These are phyloP conservation scores for Sporothrix euskadiensis DNA, from an alignment of 2,329 filamentous ascomycete genomes.

Conservation along the genomic window DNA sequence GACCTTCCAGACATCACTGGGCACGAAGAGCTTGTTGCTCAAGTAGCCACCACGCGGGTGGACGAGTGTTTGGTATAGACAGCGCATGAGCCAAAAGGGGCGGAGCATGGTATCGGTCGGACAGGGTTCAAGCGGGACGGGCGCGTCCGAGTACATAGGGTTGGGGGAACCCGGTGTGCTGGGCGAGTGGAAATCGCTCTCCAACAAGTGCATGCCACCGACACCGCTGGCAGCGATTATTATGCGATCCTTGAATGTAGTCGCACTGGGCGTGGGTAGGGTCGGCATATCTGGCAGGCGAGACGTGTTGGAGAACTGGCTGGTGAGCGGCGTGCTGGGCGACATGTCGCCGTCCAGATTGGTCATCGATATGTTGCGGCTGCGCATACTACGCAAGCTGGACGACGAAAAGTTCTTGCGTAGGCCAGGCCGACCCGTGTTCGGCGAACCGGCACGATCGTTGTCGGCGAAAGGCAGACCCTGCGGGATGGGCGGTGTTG, in stretches of 20 bases:
- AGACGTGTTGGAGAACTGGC: slow-evolving; percentile 58
- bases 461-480: slow-evolving; percentile 37
- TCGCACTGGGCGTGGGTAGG: slow-evolving; percentile 66
- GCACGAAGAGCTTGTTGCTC: slow-evolving; percentile 87
- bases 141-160: slow-evolving; percentile 61
- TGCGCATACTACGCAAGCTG: slow-evolving; percentile 69
- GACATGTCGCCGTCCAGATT: slow-evolving; percentile 67
- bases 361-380: slow-evolving; percentile 70
- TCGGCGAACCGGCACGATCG: slow-evolving; percentile 54
- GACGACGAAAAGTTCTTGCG: slow-evolving; percentile 71
- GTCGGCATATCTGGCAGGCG: slow-evolving; percentile 59
- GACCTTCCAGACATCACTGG: slow-evolving; percentile 89
- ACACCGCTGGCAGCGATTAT: slow-evolving; percentile 56
- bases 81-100: slow-evolving; percentile 97
- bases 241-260: slow-evolving; percentile 59
- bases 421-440: slow-evolving; percentile 50
- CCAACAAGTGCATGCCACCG: slow-evolving; percentile 78
- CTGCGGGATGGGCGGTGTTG: slow-evolving; percentile 41
- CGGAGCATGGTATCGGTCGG: slow-evolving; percentile 85
- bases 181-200: slow-evolving; percentile 74
- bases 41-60: slow-evolving; percentile 91
- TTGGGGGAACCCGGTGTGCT: slow-evolving; percentile 64
- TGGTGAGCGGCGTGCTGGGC: slow-evolving; percentile 72
- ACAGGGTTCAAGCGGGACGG: slow-evolving; percentile 83
- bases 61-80: slow-evolving; percentile 85